Conservation (phyloP, 2,329 filamentous ascomycete genomes). For the Aspergillus persii region DNA sequence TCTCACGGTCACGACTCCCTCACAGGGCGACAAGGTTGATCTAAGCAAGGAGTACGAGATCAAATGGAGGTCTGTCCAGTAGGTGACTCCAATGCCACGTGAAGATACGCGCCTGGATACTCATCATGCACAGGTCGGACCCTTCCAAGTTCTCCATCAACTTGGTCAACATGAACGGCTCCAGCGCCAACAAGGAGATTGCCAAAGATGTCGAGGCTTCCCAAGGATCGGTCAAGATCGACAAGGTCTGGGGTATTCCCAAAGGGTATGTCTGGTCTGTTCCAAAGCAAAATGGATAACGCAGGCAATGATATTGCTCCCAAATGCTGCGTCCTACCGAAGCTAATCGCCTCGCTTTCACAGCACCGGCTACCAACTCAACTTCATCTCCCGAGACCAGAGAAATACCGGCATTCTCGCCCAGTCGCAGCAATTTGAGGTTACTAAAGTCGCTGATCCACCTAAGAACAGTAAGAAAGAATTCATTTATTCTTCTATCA, state of each 20-base stretch:
- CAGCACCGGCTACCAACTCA: constrained; percentile 43
- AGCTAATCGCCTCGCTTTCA: not conserved
- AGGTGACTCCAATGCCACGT: constrained; percentile 1
- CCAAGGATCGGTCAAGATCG: constrained; percentile 36
- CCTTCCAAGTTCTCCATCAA: constrained; percentile 40
- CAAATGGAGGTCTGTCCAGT: constrained; percentile 41
- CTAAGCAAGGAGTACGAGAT: constrained; percentile 38
- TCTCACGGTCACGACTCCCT: constrained; percentile 36
- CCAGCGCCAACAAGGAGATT: constrained; percentile 32
- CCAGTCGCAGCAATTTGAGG: constrained; percentile 35
- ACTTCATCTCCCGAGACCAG: constrained; percentile 35
- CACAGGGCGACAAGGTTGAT: constrained; percentile 33
- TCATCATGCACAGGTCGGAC: constrained; percentile 35
- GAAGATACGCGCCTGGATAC: not conserved
- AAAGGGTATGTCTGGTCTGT: constrained; percentile 21
- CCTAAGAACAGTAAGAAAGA: constrained; percentile 23
- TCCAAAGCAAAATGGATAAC: too few relatives aligned
- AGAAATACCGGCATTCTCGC: constrained; percentile 42
- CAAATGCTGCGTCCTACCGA: not conserved
- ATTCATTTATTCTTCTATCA: constrained; percentile 19
- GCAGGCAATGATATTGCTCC: constrained; percentile 2
- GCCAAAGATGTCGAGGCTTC: constrained; percentile 36
- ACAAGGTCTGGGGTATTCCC: constrained; percentile 25
- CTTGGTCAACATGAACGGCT: constrained; percentile 41
- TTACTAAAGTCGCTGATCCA: constrained; percentile 18